Conservation (phyloP, 2,329 filamentous ascomycete species). For the Ceratocystis eucalypticola region DNA sequence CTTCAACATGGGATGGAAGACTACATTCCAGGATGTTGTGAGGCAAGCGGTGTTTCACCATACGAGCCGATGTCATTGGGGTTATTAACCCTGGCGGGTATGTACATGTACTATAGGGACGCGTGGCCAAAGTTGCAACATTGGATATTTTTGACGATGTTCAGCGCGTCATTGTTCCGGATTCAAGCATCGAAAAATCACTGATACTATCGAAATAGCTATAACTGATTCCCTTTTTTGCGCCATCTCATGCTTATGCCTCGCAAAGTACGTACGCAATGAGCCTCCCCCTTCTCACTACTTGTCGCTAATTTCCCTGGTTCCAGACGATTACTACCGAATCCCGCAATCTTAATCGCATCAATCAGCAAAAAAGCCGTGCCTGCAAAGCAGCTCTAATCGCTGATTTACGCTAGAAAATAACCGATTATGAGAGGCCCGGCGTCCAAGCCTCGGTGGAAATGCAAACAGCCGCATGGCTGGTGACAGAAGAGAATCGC, state of each 20-base stretch:
- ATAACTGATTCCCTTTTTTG: no score
- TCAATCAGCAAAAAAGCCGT: conserved; percentile 13
- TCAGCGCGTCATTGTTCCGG: no score
- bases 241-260: not conserved
- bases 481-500: conserved; percentile 1
- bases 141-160: no score
- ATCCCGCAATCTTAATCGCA: conserved; percentile 8
- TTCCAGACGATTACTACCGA: conserved; percentile 3
- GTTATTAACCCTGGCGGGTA: not conserved
- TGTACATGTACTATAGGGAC: no score
- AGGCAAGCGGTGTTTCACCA: not conserved
- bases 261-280: not conserved
- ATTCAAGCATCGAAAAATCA: not conserved
- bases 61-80: not conserved
- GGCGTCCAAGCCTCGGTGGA: conserved; percentile 11
- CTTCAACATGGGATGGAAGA: not conserved
- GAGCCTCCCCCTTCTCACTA: not conserved
- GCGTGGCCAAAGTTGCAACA: no score
- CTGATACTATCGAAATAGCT: not conserved
- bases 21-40: not conserved
- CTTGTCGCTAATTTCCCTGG: not conserved
- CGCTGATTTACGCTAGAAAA: conserved; percentile 4
- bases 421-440: conserved; percentile 2
- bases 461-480: conserved; percentile 7
- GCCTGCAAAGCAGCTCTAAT: conserved; percentile 15